These are phyloP conservation scores for Chlorella sp. DNA, from an alignment of 139 green algal genomes.

Conservation along the genomic window DNA sequence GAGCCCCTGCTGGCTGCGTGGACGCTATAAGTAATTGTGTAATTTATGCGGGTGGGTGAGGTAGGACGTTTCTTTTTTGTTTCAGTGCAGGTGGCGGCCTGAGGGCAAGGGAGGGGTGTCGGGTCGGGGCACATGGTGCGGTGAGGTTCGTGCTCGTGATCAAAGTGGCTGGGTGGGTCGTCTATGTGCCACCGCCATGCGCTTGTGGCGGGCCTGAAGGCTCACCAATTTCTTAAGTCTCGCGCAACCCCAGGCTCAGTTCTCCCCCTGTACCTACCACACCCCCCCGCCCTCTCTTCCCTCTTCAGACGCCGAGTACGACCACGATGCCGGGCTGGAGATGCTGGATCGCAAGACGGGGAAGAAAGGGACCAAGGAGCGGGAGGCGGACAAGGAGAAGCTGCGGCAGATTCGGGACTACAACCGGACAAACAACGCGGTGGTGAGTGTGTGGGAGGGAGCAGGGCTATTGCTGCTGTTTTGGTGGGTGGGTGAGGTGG, in stretches of 20 bases:
- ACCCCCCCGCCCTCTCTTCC: too few relatives aligned
- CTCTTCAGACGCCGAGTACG: conserved; percentile 92
- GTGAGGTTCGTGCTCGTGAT: too few relatives aligned
- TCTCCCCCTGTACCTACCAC: not conserved
- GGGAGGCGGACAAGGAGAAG: conserved; percentile 54
- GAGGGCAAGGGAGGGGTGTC: too few relatives aligned
- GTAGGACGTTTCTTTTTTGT: not conserved
- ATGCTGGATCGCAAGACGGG: conserved; percentile 50
- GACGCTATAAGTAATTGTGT: too few relatives aligned
- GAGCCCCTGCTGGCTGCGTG: too few relatives aligned
- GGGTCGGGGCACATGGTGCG: too few relatives aligned
- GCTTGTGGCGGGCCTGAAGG: too few relatives aligned
- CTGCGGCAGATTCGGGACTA: conserved; percentile 50
- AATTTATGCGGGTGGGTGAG: too few relatives aligned
- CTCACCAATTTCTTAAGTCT: not conserved
- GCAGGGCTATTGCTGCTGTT: not conserved
- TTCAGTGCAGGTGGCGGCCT: not conserved
- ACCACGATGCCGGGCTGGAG: conserved; percentile 90
- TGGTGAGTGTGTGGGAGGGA: conserved; percentile 1
- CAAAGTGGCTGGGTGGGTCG: too few relatives aligned
- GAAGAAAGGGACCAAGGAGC: conserved; percentile 21
- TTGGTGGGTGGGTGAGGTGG: not conserved
- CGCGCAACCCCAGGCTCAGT: not conserved
- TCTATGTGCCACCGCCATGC: too few relatives aligned
- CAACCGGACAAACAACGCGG: conserved; percentile 6